Evolutionary conservation across 1,139 yeast species (phyloP).

Genomic region (Taiozyma sp.): DNA sequence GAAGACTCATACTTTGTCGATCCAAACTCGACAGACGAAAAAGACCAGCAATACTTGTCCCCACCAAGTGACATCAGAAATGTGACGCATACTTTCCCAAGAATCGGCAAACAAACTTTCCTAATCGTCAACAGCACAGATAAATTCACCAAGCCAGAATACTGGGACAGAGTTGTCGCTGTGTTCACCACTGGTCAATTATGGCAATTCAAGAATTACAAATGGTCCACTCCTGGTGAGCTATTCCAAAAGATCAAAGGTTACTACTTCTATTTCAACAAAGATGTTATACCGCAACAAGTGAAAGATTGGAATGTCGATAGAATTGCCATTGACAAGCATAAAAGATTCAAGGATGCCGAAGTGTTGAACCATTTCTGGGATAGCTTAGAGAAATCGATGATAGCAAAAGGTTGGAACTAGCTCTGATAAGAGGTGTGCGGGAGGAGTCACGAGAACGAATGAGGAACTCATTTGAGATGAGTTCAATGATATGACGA

Average conservation of each 20-base stretch:
- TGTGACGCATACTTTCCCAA: slow-evolving; percentile 52
- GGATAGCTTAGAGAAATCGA: slow-evolving; percentile 65
- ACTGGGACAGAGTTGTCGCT: slow-evolving; percentile 96
- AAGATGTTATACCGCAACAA: slow-evolving; percentile 74
- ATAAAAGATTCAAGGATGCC: slow-evolving; percentile 81
- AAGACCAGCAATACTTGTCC: slow-evolving; percentile 8
- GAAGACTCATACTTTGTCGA: slow-evolving; percentile 72
- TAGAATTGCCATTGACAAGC: slow-evolving; percentile 72
- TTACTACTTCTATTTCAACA: slow-evolving; percentile 68
- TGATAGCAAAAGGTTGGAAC: slow-evolving; percentile 40
- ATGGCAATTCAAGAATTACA: slow-evolving; percentile 93
- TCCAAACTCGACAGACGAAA: slow-evolving; percentile 31
- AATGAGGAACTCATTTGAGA: neutral
- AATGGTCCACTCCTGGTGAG: slow-evolving; percentile 73
- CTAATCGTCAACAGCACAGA: slow-evolving; percentile 87
- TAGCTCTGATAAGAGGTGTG: neutral
- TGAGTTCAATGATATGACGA: neutral
- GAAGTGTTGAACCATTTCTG: slow-evolving; percentile 84
- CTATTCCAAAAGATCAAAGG: slow-evolving; percentile 86
- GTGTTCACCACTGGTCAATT: slow-evolving; percentile 95
- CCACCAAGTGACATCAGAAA: slow-evolving; percentile 22
- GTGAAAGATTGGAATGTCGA: slow-evolving; percentile 87
- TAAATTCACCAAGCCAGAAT: slow-evolving; percentile 87
- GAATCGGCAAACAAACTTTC: slow-evolving; percentile 55
- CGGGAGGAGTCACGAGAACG: too few relatives aligned